Evolutionary conservation across 2,329 filamentous ascomycete genomes (phyloP).

Genomic region (Didymella pomorum): DNA sequence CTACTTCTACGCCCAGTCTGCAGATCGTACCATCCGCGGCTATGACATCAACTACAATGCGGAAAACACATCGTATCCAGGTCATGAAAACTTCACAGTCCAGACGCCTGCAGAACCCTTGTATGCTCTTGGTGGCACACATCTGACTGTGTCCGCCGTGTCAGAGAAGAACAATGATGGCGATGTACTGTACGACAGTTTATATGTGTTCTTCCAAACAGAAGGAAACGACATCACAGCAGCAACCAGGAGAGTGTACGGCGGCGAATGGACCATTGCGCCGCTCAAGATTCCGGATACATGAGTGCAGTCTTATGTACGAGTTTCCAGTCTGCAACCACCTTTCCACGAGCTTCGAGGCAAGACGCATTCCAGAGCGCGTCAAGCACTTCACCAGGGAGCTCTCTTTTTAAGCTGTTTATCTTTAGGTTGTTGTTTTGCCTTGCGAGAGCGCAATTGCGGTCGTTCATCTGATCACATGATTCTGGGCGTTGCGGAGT

Average conservation of each 20-base stretch:
- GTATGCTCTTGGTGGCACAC: constrained; percentile 49
- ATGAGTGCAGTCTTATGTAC: constrained; percentile 3
- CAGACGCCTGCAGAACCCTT: constrained; percentile 37
- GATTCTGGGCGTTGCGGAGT: background rate
- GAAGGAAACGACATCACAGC: constrained; percentile 42
- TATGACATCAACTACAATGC: constrained; percentile 51
- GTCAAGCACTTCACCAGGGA: background rate
- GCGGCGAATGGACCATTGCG: constrained; percentile 43
- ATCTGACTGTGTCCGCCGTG: constrained; percentile 51
- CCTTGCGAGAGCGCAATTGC: background rate
- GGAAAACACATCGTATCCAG: constrained; percentile 50
- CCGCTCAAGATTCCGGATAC: constrained; percentile 36
- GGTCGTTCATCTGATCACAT: background rate
- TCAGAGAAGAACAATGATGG: constrained; percentile 34
- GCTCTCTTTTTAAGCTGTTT: background rate
- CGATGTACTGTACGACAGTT: constrained; percentile 32
- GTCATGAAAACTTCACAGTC: constrained; percentile 45
- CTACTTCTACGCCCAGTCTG: constrained; percentile 54
- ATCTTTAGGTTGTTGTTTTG: background rate
- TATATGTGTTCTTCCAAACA: constrained; percentile 48
- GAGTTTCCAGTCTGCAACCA: background rate
- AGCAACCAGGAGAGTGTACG: constrained; percentile 34
- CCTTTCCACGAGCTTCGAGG: background rate
- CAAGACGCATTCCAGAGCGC: background rate
- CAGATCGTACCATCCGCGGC: constrained; percentile 48